phyloP scores from a whole-genome alignment of 2,329 filamentous ascomycete genomes.

The Trichophyton mentagrophytes region DNA sequence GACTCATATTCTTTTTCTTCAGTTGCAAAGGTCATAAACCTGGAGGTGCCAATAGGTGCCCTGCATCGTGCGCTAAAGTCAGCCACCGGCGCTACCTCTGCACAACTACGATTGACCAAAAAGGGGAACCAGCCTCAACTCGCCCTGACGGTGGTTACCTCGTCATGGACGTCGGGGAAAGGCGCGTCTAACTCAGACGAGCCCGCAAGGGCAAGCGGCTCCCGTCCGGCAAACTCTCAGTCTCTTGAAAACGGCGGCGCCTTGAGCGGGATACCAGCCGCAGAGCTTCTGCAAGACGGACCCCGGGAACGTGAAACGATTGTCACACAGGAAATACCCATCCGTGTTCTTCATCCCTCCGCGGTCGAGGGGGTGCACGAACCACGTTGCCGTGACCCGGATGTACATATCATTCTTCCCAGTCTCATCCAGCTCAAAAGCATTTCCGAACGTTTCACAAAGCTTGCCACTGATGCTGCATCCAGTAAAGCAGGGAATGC shows the following conservation, averaged over 20 bases:
- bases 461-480: slow-evolving; percentile 47
- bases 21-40: slow-evolving; percentile 86
- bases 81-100: slow-evolving; percentile 65
- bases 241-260: slow-evolving; percentile 33
- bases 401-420: slow-evolving; percentile 86
- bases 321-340: slow-evolving; percentile 91
- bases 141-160: slow-evolving; percentile 74
- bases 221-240: slow-evolving; percentile 13
- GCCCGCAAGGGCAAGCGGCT: slow-evolving; percentile 29
- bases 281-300: slow-evolving; percentile 31
- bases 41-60: slow-evolving; percentile 80
- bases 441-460: slow-evolving; percentile 91
- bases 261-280: slow-evolving; percentile 27
- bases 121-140: slow-evolving; percentile 78
- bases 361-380: slow-evolving; percentile 90
- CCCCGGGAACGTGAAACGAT: slow-evolving; percentile 70
- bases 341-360: slow-evolving; percentile 71
- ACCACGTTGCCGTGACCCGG: slow-evolving; percentile 76
- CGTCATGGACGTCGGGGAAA: slow-evolving; percentile 27
- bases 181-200: slow-evolving; percentile 45
- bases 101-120: slow-evolving; percentile 81
- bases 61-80: slow-evolving; percentile 87
- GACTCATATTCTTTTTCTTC: slow-evolving; percentile 82
- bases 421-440: slow-evolving; percentile 78
- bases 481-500: slow-evolving; percentile 13